Base-by-base conservation (phyloP, 345 rosid species). In the Gossypium herbaceum region DNA sequence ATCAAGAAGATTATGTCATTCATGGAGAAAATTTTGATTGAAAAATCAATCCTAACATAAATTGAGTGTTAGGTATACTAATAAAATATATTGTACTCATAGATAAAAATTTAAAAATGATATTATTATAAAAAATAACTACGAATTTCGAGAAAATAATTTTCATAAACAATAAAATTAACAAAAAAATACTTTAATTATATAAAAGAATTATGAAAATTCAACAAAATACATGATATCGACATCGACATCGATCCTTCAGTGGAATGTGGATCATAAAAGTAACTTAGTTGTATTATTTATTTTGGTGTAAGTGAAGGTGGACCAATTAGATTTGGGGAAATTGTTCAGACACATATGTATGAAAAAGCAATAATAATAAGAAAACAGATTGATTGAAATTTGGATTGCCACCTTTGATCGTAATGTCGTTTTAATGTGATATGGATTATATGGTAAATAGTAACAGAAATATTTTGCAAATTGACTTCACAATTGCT, bases 371-470 rank as follows among this genome's bases (percentile, higher is more conserved):
- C 24, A 68, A 29, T 6, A 13, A 66, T 55, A 55, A 55, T 55
- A 55, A 55, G 9, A 13, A 15, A 2, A 50, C 4, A 19, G 54
- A 17, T 47, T 27, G 45, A 7, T 59, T 12, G 19, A 59, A 13
- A n/a, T 5, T 7, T 20, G 10, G 41, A 13, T 45, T 73, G 71
- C 70, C 15, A 74, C 65, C 69, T 68, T 73, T 74, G 41, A 52
- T 27, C 8, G 20, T 44, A 22, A 9, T 27, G 58, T 52, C 55
- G 34, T 65, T 15, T 64, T 55, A 8, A 12, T 19, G 22, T 59
- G 60, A 69, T 63, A 44, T 27, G 48, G 61, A 44, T 47, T 58
- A 68, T 71, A 25, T 47, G 74, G 62, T 64, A 61, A 61, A 50
- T 24, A 15, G 7, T 16, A n/a, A 20, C 54, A 43, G 41, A 64